Evolutionary conservation across 257 asterid species (phyloP).

Genomic region (Datura wrightii): DNA sequence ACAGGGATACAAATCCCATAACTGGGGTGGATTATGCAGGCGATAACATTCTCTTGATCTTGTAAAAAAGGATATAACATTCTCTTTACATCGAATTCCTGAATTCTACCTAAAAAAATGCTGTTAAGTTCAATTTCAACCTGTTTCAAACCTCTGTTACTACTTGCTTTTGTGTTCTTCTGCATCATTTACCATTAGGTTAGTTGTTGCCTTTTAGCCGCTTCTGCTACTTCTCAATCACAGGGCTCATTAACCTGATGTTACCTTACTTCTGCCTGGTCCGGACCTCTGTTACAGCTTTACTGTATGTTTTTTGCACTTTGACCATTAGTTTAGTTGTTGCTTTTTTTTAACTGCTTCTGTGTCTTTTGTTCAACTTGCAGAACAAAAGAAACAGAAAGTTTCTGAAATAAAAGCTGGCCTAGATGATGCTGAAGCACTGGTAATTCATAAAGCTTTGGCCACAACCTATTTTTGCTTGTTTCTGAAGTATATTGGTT

Average conservation of each 20-base stretch:
- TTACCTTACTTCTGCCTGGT: background rate
- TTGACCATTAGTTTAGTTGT: background rate
- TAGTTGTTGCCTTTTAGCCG: background rate
- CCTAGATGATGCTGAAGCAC: slow-evolving; percentile 66
- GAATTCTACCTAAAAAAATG: background rate
- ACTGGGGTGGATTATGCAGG: background rate
- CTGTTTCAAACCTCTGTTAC: background rate
- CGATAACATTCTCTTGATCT: slow-evolving; percentile 6
- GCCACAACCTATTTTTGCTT: slow-evolving; percentile 11
- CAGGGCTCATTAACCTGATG: slow-evolving; percentile 23
- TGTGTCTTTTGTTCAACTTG: slow-evolving; percentile 36
- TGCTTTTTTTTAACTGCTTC: slow-evolving; percentile 22
- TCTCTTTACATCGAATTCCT: background rate
- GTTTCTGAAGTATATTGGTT: background rate
- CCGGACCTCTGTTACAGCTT: slow-evolving; percentile 16
- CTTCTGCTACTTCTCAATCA: background rate
- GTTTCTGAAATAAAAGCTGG: slow-evolving; percentile 56
- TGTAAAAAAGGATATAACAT: background rate
- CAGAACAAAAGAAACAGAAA: slow-evolving; percentile 78
- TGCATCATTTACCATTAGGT: background rate
- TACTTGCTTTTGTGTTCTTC: background rate
- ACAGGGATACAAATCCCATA: background rate
- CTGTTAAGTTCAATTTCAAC: background rate
- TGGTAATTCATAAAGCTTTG: slow-evolving; percentile 48
- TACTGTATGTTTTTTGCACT: background rate